Base-by-base conservation (phyloP, 371 early-diverging fungal species). In the Apophysomyces ossiformis region DNA sequence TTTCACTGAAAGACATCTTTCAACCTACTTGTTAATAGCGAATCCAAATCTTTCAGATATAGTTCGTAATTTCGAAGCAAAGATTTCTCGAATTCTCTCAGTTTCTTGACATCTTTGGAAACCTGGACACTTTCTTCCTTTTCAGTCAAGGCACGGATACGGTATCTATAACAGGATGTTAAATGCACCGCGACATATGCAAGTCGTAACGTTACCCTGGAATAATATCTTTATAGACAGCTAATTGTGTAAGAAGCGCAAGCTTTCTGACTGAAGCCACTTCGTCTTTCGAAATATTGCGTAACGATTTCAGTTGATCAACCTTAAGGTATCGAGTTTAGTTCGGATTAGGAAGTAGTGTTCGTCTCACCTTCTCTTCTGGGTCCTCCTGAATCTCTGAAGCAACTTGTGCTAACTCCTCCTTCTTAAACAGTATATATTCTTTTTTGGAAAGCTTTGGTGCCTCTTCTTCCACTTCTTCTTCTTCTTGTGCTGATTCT, bases 201-300 rank as follows among this genome's bases (percentile, higher is more conserved):
- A 38, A 47, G 36, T 45, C 13, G 13, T 21, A 9, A 64, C 5
- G 58, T 67, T 78, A 83, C 80, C 93, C 96, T 1, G 98, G 98
- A 46, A 96, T 85, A 70, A 98, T 94, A 76, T 98, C 98, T 66
- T 91, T 88, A 81, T 90, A 96, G 0, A 98, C 92, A 4, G 95
- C 93, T 39, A 96, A 78, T 71, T 93, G 95, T 5, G 96, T 92
- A 50, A 97, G 75, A 39, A 95, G 75, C 0, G 90, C 92, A 45
- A 96, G 69, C 61, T 92, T 90, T 58, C 82, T 79, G 58, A 92
- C 76, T n/a, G 77, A 83, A 12, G 74, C 69, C 63, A 87, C 82
- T 3, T 78, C 74, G 58, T 90, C 88, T 21, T 77, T 75, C 18
- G 85, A 77, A 64, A 92, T 84, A 0, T 77, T 58, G 43, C 90